Percentiles rank a stretch among this genome's conserved stretches.
Conservation (phyloP, 805 yeast species). For the Brettanomyces bruxellensis region DNA sequence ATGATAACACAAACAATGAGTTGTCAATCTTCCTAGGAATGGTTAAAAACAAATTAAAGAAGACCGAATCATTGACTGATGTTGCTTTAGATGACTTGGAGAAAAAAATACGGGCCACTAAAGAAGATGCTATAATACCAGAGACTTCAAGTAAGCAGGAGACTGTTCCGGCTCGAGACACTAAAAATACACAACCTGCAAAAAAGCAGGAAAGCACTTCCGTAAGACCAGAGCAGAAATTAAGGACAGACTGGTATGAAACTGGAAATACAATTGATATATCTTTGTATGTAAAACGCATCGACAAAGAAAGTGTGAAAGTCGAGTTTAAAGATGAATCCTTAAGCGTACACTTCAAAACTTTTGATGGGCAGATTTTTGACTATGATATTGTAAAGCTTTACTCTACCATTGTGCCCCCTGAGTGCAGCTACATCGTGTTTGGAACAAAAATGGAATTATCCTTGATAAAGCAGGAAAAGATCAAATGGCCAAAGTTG, state of each 20-base stretch:
- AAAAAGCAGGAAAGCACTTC: conserved; percentile 8
- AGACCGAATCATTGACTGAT: conserved; percentile 25
- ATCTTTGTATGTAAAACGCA: conserved; percentile 61
- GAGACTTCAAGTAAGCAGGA: neutral
- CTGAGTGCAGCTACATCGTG: conserved; percentile 37
- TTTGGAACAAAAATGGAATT: conserved; percentile 67
- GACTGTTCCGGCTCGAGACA: neutral
- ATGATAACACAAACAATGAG: conserved; percentile 36
- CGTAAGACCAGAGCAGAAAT: conserved; percentile 15
- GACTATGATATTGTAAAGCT: conserved; percentile 48
- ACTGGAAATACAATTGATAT: conserved; percentile 45
- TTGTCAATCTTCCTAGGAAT: conserved; percentile 39
- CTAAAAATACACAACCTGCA: neutral
- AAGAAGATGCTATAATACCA: neutral
- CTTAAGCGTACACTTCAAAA: conserved; percentile 38
- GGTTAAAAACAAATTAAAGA: conserved; percentile 23
- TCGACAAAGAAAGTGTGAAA: conserved; percentile 40
- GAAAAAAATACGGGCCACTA: neutral
- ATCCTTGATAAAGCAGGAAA: conserved; percentile 4
- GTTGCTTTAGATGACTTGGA: conserved; percentile 3
- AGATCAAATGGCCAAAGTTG: conserved; percentile 3
- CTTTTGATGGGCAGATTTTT: conserved; percentile 38
- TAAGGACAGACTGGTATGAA: conserved; percentile 71
- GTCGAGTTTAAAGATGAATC: conserved; percentile 31
- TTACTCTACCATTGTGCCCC: conserved; percentile 39